Evolutionary conservation across 768 basidiomycete species (phyloP).

Genomic region (Russula brevipes): DNA sequence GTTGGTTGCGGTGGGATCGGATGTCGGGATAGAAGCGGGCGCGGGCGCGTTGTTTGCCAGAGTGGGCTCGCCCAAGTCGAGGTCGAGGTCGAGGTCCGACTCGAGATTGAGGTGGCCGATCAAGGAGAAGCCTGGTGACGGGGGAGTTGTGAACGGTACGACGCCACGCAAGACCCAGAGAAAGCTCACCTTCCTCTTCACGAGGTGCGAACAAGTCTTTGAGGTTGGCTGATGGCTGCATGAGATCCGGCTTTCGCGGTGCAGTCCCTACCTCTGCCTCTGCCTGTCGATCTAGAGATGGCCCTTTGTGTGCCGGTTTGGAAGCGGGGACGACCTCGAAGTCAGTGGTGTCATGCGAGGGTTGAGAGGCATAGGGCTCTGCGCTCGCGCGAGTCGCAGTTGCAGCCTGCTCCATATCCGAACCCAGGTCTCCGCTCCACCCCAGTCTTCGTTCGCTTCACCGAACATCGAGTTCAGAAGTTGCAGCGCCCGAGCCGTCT

Average conservation of each 20-base stretch:
- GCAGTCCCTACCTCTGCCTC: background rate
- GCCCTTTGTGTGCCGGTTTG: background rate
- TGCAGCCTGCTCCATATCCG: conserved; percentile 48
- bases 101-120: conserved; percentile 70
- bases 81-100: conserved; percentile 54
- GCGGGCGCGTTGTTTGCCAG: background rate
- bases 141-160: background rate
- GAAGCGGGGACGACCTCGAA: conserved; percentile 20
- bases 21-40: background rate
- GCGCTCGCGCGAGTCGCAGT: conserved; percentile 23
- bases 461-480: conserved; percentile 54
- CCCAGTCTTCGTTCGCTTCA: conserved; percentile 47
- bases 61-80: conserved; percentile 40
- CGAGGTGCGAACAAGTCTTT: conserved; percentile 72
- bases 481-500: conserved; percentile 44
- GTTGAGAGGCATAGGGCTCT: conserved; percentile 14
- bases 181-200: conserved; percentile 54
- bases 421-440: conserved; percentile 51
- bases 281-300: background rate
- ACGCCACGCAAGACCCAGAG: background rate
- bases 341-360: conserved; percentile 30
- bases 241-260: background rate
- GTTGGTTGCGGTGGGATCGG: background rate
- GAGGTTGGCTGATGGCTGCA: conserved; percentile 36
- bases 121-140: conserved; percentile 64